phyloP scores from a whole-genome alignment of 768 basidiomycete species.

The Butyriboletus loyo region DNA sequence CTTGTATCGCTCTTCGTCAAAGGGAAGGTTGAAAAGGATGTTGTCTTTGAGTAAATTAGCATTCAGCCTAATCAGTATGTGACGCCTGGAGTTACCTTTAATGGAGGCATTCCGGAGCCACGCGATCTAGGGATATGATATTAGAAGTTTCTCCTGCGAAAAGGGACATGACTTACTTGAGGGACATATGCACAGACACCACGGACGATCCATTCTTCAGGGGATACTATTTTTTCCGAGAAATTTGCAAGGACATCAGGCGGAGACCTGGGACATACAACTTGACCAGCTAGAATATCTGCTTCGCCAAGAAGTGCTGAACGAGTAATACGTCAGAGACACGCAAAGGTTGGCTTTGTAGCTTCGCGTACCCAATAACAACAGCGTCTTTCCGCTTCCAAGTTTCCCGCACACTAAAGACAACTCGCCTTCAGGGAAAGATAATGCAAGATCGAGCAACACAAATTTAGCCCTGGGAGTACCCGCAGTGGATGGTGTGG shows the following conservation, averaged over 20 bases:
- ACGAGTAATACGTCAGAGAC: slow-evolving; percentile 6
- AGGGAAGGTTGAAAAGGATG: slow-evolving; percentile 79
- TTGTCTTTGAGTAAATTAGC: slow-evolving; percentile 42
- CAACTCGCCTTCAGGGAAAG: slow-evolving; percentile 76
- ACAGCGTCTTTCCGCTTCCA: slow-evolving; percentile 84
- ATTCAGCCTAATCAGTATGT: slow-evolving; percentile 37
- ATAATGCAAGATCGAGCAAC: slow-evolving; percentile 71
- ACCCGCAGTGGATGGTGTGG: slow-evolving; percentile 52
- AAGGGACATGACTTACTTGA: slow-evolving; percentile 41
- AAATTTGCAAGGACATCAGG: slow-evolving; percentile 73
- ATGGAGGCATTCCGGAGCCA: slow-evolving; percentile 73
- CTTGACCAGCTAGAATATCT: slow-evolving; percentile 66
- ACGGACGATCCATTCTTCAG: slow-evolving; percentile 72
- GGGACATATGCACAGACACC: slow-evolving; percentile 88
- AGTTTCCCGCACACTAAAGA: slow-evolving; percentile 87
- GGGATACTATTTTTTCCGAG: slow-evolving; percentile 35
- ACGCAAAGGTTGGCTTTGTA: neutral
- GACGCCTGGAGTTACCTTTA: slow-evolving; percentile 18
- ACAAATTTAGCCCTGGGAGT: slow-evolving; percentile 81
- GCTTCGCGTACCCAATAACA: slow-evolving; percentile 55
- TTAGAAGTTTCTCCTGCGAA: slow-evolving; percentile 2
- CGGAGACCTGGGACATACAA: slow-evolving; percentile 80
- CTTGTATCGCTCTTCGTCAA: slow-evolving; percentile 67
- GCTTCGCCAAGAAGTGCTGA: slow-evolving; percentile 67
- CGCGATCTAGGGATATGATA: slow-evolving; percentile 38